These are phyloP conservation scores for Saprolegnia parasitica DNA, from an alignment of 352 stramenopile genomes.

Conservation along the genomic window DNA sequence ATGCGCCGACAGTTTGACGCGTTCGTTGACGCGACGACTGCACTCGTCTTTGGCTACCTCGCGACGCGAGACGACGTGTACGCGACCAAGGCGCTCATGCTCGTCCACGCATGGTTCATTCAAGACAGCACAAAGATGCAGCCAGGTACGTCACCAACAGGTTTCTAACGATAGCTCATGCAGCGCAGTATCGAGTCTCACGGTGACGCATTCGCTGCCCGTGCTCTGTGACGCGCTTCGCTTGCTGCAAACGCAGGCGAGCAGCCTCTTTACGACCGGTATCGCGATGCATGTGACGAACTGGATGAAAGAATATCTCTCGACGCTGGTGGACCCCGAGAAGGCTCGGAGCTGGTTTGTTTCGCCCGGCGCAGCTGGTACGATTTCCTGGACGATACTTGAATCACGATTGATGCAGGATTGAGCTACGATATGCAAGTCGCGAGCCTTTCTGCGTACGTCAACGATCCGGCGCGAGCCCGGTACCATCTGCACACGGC, in stretches of 20 bases:
- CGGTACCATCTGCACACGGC: conserved; percentile 46
- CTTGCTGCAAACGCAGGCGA: conserved; percentile 31
- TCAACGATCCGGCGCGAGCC: conserved; percentile 38
- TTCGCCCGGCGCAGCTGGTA: background rate
- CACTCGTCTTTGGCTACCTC: conserved; percentile 38
- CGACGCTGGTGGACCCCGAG: conserved; percentile 28
- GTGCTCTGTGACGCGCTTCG: conserved; percentile 42
- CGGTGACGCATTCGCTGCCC: conserved; percentile 32
- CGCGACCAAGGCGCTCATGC: conserved; percentile 32
- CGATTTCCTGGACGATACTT: background rate
- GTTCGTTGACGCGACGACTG: conserved; percentile 50
- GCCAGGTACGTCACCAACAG: conserved; percentile 38
- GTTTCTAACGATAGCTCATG: conserved; percentile 32
- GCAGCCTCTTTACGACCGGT: conserved; percentile 5
- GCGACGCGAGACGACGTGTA: conserved; percentile 39
- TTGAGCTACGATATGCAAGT: conserved; percentile 49
- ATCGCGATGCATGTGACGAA: conserved; percentile 27
- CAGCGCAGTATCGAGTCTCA: background rate
- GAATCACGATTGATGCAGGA: conserved; percentile 24
- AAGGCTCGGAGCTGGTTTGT: conserved; percentile 33
- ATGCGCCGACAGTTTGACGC: conserved; percentile 32
- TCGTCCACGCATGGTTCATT: conserved; percentile 39
- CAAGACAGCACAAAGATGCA: conserved; percentile 35
- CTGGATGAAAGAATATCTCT: conserved; percentile 36
- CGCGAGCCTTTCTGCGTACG: conserved; percentile 40